A percentile compares a stretch with the other conserved stretches of the same genome.
Conservation (phyloP, 2,329 filamentous ascomycete species). For the Alternaria sp. region DNA sequence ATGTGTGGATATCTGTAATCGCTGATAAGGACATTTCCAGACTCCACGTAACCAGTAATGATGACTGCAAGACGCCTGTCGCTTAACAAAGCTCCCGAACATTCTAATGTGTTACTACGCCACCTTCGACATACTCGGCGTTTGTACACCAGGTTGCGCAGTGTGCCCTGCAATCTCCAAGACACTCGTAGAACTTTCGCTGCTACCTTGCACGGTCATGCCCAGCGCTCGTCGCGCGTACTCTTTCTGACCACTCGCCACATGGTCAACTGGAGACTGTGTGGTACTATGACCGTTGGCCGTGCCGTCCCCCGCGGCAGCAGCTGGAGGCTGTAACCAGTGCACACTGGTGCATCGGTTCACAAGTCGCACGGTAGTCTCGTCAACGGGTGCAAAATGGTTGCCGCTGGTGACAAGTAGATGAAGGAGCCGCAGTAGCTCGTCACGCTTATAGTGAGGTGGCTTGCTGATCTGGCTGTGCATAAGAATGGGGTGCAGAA, state of each 20-base stretch:
- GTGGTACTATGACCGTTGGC: constrained; percentile 25
- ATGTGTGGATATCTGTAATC: constrained; percentile 6
- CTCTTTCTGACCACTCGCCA: constrained; percentile 43
- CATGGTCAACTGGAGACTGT: constrained; percentile 31
- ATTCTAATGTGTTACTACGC: constrained; percentile 13
- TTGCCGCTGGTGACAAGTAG: constrained; percentile 69
- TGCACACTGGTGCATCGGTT: constrained; percentile 75
- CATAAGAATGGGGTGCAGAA: constrained; percentile 86
- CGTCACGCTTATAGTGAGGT: constrained; percentile 89
- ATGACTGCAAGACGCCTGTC: background rate
- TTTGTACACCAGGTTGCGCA: constrained; percentile 50
- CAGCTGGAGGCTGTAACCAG: constrained; percentile 60
- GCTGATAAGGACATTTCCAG: constrained; percentile 2
- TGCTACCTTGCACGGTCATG: constrained; percentile 46
- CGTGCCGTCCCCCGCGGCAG: constrained; percentile 18
- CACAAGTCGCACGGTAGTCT: constrained; percentile 78
- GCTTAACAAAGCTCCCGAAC: background rate
- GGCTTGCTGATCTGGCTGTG: constrained; percentile 89
- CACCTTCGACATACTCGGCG: constrained; percentile 42
- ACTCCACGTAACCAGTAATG: constrained; percentile 1
- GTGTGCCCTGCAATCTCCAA: constrained; percentile 49
- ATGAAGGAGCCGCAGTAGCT: constrained; percentile 76
- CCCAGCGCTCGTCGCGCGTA: constrained; percentile 47
- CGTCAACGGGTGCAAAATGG: constrained; percentile 81
- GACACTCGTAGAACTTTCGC: constrained; percentile 48